A percentile compares a stretch with the other conserved stretches of the same genome.
phyloP scores from a whole-genome alignment of 2,329 filamentous ascomycete species.

The Colletotrichum sublineola region DNA sequence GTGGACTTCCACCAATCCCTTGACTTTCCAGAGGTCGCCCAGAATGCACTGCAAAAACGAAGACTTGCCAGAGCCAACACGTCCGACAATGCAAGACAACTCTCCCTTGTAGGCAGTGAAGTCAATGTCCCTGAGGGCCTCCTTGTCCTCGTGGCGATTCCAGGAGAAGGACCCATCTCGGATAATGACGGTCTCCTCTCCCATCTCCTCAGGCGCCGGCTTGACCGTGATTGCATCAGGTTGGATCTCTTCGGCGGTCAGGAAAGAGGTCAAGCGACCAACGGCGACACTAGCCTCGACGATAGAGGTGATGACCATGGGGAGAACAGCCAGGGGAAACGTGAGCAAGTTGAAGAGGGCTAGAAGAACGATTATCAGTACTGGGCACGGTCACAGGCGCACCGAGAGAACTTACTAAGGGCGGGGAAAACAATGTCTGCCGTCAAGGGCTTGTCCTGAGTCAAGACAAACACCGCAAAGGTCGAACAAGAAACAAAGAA shows the following conservation, averaged over 20 bases:
- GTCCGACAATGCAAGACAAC: conserved; percentile 90
- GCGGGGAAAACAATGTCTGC: conserved; percentile 98
- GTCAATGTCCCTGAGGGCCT: conserved; percentile 84
- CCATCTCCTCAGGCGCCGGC: conserved; percentile 78
- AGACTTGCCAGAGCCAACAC: conserved; percentile 96
- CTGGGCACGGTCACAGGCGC: neutral
- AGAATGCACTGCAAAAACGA: conserved; percentile 90
- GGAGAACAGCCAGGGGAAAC: conserved; percentile 92
- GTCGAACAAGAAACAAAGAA: conserved; percentile 98
- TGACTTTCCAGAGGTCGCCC: conserved; percentile 91
- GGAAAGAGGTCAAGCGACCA: conserved; percentile 84
- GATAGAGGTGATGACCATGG: conserved; percentile 97
- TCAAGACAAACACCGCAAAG: conserved; percentile 93
- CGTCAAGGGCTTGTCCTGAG: conserved; percentile 82
- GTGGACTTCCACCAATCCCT: conserved; percentile 85
- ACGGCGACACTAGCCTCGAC: conserved; percentile 97
- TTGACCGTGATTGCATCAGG: conserved; percentile 81
- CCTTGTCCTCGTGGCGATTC: conserved; percentile 83
- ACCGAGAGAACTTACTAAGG: conserved; percentile 50
- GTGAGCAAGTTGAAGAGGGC: conserved; percentile 96
- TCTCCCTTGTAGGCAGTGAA: conserved; percentile 94
- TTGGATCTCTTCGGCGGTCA: conserved; percentile 91
- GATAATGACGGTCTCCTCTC: conserved; percentile 88
- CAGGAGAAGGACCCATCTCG: conserved; percentile 92
- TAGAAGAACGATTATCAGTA: conserved; percentile 49